These are phyloP conservation scores for Chiua sp. DNA, from an alignment of 1,284 basidiomycete genomes.

Conservation along the genomic window DNA sequence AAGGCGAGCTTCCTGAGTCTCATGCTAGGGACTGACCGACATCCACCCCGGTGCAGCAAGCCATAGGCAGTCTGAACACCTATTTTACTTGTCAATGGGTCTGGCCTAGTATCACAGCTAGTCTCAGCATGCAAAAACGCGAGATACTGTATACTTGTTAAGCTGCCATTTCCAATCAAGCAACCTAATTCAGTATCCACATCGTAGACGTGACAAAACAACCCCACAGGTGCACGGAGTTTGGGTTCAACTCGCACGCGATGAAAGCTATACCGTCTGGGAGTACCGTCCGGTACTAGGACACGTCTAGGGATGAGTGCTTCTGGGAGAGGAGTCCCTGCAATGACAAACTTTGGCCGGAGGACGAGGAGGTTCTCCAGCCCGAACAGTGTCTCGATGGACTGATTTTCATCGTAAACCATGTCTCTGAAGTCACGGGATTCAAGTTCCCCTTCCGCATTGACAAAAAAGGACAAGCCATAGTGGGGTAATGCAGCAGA, in stretches of 20 bases:
- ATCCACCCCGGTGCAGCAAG: too few species aligned
- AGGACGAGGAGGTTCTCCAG: constrained; percentile 46
- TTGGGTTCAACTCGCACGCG: too few species aligned
- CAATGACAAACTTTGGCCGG: too few species aligned
- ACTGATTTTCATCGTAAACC: constrained; percentile 24
- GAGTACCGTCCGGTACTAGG: constrained; percentile 2
- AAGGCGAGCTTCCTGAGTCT: too few species aligned
- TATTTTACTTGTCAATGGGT: constrained; percentile 48
- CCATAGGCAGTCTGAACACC: constrained; percentile 43
- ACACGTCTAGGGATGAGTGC: too few species aligned
- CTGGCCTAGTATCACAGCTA: constrained; percentile 41
- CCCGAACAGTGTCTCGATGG: constrained; percentile 24
- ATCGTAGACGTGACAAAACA: constrained; percentile 35
- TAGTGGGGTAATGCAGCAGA: constrained; percentile 46
- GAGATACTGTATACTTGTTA: constrained; percentile 39
- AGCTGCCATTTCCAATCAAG: constrained; percentile 37
- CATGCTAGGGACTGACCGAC: too few species aligned
- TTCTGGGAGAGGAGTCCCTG: too few species aligned
- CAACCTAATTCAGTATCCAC: constrained; percentile 45
- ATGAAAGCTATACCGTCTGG: neutral
- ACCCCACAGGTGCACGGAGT: too few species aligned
- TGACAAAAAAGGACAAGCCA: constrained; percentile 29
- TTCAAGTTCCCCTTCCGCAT: constrained; percentile 19
- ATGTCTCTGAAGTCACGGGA: constrained; percentile 9
- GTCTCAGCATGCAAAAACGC: constrained; percentile 49